These are phyloP conservation scores for Phanerochaete carnosa DNA, from an alignment of 768 basidiomycete species.

Conservation along the genomic window DNA sequence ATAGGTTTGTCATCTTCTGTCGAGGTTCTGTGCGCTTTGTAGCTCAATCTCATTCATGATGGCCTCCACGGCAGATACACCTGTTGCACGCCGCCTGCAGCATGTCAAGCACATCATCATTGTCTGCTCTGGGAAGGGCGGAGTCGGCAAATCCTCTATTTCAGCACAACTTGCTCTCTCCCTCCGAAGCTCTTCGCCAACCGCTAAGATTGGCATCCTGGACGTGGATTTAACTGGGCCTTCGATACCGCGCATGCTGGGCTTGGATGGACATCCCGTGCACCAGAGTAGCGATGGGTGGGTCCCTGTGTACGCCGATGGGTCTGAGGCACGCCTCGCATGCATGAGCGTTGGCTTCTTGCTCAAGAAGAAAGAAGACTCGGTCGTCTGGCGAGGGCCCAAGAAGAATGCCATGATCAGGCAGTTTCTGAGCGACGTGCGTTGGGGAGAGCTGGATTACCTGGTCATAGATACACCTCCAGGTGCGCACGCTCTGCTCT, in stretches of 20 bases:
- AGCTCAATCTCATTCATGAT: conserved; percentile 9
- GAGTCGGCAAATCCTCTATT: conserved; percentile 98
- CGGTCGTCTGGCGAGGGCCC: conserved; percentile 97
- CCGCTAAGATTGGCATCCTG: conserved; percentile 77
- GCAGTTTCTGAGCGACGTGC: conserved; percentile 91
- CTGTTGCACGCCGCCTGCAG: conserved; percentile 67
- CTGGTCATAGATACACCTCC: conserved; percentile 96
- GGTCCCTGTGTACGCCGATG: conserved; percentile 98
- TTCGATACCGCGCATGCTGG: conserved; percentile 93
- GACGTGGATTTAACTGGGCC: conserved; percentile 95
- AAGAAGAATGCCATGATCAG: conserved; percentile 99
- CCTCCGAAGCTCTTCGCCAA: conserved; percentile 67
- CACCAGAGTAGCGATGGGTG: conserved; percentile 95
- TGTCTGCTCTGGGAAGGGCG: conserved; percentile 95
- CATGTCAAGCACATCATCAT: conserved; percentile 84
- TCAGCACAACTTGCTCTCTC: conserved; percentile 89
- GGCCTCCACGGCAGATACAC: conserved; percentile 40
- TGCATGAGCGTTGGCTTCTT: conserved; percentile 99
- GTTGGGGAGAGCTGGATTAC: conserved; percentile 93
- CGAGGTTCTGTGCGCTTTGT: not conserved
- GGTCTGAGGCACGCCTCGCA: conserved; percentile 63
- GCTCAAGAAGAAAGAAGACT: conserved; percentile 84
- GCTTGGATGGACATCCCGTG: conserved; percentile 80
- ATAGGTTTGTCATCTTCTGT: conserved; percentile 7
- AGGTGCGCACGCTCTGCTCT: conserved; percentile 47